Conservation (phyloP, 2,329 filamentous ascomycete genomes). For the Coniochaeta prunicola region DNA sequence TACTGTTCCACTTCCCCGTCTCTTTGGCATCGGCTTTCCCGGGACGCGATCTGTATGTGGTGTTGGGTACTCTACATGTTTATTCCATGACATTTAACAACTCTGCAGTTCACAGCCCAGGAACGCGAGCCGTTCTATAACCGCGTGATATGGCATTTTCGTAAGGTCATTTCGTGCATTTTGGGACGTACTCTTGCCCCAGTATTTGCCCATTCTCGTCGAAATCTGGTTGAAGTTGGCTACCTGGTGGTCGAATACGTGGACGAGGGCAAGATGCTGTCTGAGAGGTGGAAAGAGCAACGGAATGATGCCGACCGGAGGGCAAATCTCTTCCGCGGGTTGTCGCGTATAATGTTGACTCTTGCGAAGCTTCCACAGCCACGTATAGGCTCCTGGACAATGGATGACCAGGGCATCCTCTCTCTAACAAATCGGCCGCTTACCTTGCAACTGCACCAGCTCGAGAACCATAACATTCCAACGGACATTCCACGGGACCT, state of each 20-base stretch:
- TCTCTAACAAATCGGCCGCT: constrained; percentile 4
- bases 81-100: too few relatives aligned
- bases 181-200: too few relatives aligned
- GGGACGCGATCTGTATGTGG: background rate
- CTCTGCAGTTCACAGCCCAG: background rate
- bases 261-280: constrained; percentile 2
- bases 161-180: background rate
- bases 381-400: constrained; percentile 1
- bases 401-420: background rate
- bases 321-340: constrained; percentile 1
- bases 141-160: background rate
- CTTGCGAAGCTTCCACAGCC: background rate
- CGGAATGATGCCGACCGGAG: background rate
- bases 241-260: too few relatives aligned
- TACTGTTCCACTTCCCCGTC: background rate
- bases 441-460: constrained; percentile 1
- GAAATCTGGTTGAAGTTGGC: too few relatives aligned
- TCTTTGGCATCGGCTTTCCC: background rate
- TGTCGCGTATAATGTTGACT: constrained; percentile 5
- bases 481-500: constrained; percentile 2
- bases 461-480: constrained; percentile 3
- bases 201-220: too few relatives aligned
- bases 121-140: background rate
- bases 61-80: too few relatives aligned
- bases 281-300: background rate